Evolutionary conservation across 176 grass and related monocot genomes (phyloP).

Genomic region (Phragmites australis): DNA sequence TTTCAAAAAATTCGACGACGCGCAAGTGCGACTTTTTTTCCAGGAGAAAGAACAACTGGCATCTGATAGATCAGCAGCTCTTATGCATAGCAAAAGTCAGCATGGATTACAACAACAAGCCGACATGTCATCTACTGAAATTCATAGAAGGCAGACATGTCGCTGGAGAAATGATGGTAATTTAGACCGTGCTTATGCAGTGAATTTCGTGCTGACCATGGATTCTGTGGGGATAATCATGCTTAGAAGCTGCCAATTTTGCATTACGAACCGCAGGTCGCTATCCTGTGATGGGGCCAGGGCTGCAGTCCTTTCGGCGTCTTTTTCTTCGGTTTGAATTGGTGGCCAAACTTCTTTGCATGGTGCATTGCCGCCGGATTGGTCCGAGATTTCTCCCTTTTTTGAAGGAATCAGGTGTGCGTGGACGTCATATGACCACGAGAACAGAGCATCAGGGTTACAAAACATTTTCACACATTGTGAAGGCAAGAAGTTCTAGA

Average conservation of each 20-base stretch:
- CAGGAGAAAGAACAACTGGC: neutral
- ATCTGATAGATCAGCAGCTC: slow-evolving; percentile 24
- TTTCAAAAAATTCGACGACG: neutral
- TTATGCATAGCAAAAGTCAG: slow-evolving; percentile 24
- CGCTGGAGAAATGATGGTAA: slow-evolving; percentile 9
- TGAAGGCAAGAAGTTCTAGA: slow-evolving; percentile 29
- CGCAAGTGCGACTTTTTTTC: neutral
- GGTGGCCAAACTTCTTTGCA: slow-evolving; percentile 51
- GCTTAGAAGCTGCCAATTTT: slow-evolving; percentile 23
- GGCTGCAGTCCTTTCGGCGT: slow-evolving; percentile 20
- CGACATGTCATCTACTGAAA: slow-evolving; percentile 41
- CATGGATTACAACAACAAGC: slow-evolving; percentile 31
- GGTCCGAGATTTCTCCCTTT: slow-evolving; percentile 26
- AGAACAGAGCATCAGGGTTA: slow-evolving; percentile 14
- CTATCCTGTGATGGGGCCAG: slow-evolving; percentile 8
- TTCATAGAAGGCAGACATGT: slow-evolving; percentile 1
- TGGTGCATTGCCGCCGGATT: slow-evolving; percentile 27
- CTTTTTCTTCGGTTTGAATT: slow-evolving; percentile 56
- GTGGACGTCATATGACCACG: slow-evolving; percentile 29
- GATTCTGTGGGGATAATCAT: slow-evolving; percentile 30
- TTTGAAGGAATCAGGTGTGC: slow-evolving; percentile 15
- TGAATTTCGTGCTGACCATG: neutral
- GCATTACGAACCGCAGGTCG: slow-evolving; percentile 28
- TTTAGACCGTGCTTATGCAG: neutral
- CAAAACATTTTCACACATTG: slow-evolving; percentile 40